Percentiles rank a stretch among this genome's conserved stretches.
Conservation (phyloP, 768 basidiomycete species). For the Rhodotorula babjevae region DNA sequence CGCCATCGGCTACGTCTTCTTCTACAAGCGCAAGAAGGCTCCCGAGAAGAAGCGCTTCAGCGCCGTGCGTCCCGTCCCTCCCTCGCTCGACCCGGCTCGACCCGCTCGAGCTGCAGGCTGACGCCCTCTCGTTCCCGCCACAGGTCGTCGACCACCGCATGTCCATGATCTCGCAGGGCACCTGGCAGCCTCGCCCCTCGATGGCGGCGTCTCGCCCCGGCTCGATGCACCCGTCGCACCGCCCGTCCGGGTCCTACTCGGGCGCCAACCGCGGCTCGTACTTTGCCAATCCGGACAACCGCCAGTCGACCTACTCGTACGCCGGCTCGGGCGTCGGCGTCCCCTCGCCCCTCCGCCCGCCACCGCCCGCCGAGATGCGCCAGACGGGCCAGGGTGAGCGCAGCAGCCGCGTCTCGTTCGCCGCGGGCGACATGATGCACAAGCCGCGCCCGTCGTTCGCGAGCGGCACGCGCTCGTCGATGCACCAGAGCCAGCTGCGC, state of each 20-base stretch:
- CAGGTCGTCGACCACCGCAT: conserved; percentile 40
- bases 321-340: conserved; percentile 2
- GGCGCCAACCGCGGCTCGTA: conserved; percentile 21
- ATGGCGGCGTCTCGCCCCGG: conserved; percentile 21
- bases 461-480: neutral
- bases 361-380: conserved; percentile 31
- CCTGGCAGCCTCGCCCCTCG: conserved; percentile 34
- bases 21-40: conserved; percentile 17
- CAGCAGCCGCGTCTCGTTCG: conserved; percentile 20
- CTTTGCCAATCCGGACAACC: conserved; percentile 16
- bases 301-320: conserved; percentile 32
- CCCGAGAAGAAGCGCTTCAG: conserved; percentile 35
- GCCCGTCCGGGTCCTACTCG: conserved; percentile 28
- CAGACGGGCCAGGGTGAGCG: conserved; percentile 31
- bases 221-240: conserved; percentile 13
- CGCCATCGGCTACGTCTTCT: conserved; percentile 16
- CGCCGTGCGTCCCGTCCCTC: conserved; percentile 11
- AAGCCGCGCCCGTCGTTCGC: conserved; percentile 4
- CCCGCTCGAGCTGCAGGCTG: neutral
- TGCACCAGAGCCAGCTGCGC: conserved; percentile 21
- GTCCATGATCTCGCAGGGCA: conserved; percentile 40
- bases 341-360: conserved; percentile 11
- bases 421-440: conserved; percentile 3
- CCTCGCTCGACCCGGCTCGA: no score
- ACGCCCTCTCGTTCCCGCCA: neutral